These are phyloP conservation scores for Fraxinus latifolia DNA, from an alignment of 305 asterid species.

Conservation along the genomic window DNA sequence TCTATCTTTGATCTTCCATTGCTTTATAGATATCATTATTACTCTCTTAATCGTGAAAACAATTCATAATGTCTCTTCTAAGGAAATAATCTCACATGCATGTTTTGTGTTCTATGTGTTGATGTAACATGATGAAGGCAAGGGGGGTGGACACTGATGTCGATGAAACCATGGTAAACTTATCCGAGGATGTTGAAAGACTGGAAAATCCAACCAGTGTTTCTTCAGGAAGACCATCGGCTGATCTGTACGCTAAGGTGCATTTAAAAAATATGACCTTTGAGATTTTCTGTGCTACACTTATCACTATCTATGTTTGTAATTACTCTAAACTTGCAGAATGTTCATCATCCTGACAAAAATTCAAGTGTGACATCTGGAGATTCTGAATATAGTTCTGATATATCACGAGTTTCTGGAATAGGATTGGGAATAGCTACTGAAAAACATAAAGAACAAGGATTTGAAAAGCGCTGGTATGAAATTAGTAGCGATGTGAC, in stretches of 20 bases:
- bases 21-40: neutral
- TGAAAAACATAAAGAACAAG: slow-evolving; percentile 54
- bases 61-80: neutral
- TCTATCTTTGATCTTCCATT: neutral
- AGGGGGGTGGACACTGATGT: slow-evolving; percentile 42
- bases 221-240: slow-evolving; percentile 54
- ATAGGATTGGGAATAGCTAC: slow-evolving; percentile 42
- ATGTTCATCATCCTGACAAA: slow-evolving; percentile 49
- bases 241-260: slow-evolving; percentile 63
- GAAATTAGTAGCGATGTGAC: slow-evolving; percentile 42
- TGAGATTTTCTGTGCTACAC: slow-evolving; percentile 14
- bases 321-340: slow-evolving; percentile 39
- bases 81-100: slow-evolving; percentile 13
- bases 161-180: slow-evolving; percentile 38
- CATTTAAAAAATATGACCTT: neutral
- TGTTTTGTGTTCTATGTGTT: slow-evolving; percentile 4
- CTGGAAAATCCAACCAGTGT: slow-evolving; percentile 46
- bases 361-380: slow-evolving; percentile 33
- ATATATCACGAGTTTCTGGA: slow-evolving; percentile 42
- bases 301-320: slow-evolving; percentile 3
- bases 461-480: slow-evolving; percentile 57
- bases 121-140: slow-evolving; percentile 46
- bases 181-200: slow-evolving; percentile 55
- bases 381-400: slow-evolving; percentile 56
- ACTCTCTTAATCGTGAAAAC: neutral